phyloP scores from a whole-genome alignment of 139 green algal species.

The Limnomonas spitsbergensis region DNA sequence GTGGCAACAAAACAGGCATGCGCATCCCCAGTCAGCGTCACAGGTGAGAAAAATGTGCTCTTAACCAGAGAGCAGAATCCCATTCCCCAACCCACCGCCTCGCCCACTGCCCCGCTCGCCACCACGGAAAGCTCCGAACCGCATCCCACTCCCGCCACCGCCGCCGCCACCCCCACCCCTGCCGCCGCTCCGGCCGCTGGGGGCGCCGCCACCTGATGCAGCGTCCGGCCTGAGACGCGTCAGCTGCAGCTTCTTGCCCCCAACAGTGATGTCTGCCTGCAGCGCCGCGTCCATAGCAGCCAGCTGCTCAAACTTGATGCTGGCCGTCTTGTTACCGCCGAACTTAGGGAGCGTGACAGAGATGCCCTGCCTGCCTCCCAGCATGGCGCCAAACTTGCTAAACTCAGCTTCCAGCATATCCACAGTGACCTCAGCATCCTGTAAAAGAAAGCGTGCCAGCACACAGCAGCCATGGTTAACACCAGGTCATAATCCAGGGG shows the following conservation, averaged over 20 bases:
- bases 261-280: not conserved
- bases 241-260: slow-evolving; percentile 10
- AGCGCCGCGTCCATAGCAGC: slow-evolving; percentile 10
- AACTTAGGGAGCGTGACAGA: not conserved
- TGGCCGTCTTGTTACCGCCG: slow-evolving; percentile 3
- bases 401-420: slow-evolving; percentile 17
- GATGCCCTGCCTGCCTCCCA: slow-evolving; percentile 2
- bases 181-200: not conserved
- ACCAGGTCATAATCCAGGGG: too few relatives aligned
- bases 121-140: not conserved
- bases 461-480: too few relatives aligned
- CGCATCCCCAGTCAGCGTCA: too few relatives aligned
- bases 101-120: not conserved
- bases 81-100: not conserved
- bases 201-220: too few relatives aligned
- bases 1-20: too few relatives aligned
- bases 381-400: slow-evolving; percentile 14
- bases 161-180: not conserved
- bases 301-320: slow-evolving; percentile 15
- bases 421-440: not conserved
- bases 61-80: too few relatives aligned
- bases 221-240: not conserved
- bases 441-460: not conserved
- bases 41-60: too few relatives aligned
- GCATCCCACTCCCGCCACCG: not conserved